Evolutionary conservation across 148 eudicot genomes (phyloP).

Genomic region (Salicornia ramosissima): DNA sequence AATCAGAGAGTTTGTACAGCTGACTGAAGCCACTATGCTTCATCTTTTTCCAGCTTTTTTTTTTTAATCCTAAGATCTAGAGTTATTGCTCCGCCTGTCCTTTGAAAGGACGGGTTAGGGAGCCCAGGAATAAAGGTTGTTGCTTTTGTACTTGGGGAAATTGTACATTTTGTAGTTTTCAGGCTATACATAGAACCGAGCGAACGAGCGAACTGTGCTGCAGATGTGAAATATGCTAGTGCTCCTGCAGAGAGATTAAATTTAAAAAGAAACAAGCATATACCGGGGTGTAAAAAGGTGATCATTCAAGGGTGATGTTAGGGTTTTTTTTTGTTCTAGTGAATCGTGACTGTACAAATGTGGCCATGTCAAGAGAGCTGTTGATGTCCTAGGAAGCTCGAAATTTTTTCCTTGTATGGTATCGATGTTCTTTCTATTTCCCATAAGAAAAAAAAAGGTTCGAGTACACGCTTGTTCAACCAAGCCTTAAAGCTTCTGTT

Average conservation of each 20-base stretch:
- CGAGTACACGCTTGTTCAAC: background rate
- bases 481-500: too few relatives aligned
- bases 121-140: slow-evolving; percentile 58
- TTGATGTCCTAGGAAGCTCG: slow-evolving; percentile 29
- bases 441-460: background rate
- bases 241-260: slow-evolving; percentile 45
- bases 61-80: slow-evolving; percentile 17
- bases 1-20: slow-evolving; percentile 58
- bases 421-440: slow-evolving; percentile 15
- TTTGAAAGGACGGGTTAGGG: slow-evolving; percentile 26
- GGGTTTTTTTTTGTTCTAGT: slow-evolving; percentile 31
- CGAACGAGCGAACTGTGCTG: slow-evolving; percentile 37
- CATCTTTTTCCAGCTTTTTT: slow-evolving; percentile 22
- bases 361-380: slow-evolving; percentile 37
- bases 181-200: slow-evolving; percentile 57
- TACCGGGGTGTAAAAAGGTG: slow-evolving; percentile 37
- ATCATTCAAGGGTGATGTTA: slow-evolving; percentile 25
- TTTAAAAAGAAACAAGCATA: slow-evolving; percentile 23
- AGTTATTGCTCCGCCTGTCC: slow-evolving; percentile 30
- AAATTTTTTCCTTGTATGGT: slow-evolving; percentile 35
- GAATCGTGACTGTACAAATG: slow-evolving; percentile 58
- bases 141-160: slow-evolving; percentile 57
- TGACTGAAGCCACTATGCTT: slow-evolving; percentile 52
- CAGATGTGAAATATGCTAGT: slow-evolving; percentile 37
- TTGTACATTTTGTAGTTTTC: slow-evolving; percentile 79